Evolutionary conservation across 2,329 filamentous ascomycete genomes (phyloP).

Genomic region (Cladophialophora exuberans): DNA sequence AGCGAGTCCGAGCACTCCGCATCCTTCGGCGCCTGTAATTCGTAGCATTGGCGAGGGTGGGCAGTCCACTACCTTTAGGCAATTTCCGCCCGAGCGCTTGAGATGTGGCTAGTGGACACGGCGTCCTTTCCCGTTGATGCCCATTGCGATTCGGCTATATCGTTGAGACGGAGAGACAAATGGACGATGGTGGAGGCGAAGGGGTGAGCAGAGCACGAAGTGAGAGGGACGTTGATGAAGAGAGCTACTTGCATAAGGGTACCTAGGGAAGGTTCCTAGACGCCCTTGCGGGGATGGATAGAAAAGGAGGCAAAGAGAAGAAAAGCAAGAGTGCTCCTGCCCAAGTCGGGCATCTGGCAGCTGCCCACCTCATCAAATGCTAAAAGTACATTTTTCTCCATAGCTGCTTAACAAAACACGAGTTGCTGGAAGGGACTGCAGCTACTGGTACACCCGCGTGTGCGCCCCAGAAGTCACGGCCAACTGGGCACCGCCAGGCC

Average conservation of each 20-base stretch:
- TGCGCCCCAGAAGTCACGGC: background rate
- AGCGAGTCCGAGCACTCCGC: slow-evolving; percentile 16
- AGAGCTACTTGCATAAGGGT: too few species aligned
- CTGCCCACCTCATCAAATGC: background rate
- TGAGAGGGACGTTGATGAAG: too few species aligned
- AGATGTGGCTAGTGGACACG: slow-evolving; percentile 12
- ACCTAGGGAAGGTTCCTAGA: too few species aligned
- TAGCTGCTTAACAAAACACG: too few species aligned
- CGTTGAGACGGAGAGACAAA: background rate
- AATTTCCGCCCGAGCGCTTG: slow-evolving; percentile 24
- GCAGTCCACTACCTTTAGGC: slow-evolving; percentile 13
- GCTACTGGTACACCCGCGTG: too few species aligned
- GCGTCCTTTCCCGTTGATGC: slow-evolving; percentile 7
- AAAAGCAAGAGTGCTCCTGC: slow-evolving; percentile 2
- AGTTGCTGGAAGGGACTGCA: too few species aligned
- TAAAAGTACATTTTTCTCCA: too few species aligned
- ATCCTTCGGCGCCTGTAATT: slow-evolving; percentile 18
- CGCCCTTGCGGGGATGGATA: too few species aligned
- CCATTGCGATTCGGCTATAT: slow-evolving; percentile 13
- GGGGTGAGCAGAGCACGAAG: too few species aligned
- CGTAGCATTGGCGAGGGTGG: slow-evolving; percentile 15
- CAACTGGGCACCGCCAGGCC: background rate
- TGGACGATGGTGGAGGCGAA: background rate
- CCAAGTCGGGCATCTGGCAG: slow-evolving; percentile 4
- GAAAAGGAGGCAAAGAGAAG: background rate